Conservation (phyloP, 352 stramenopile genomes). For the Halophytophthora polymorphica region DNA sequence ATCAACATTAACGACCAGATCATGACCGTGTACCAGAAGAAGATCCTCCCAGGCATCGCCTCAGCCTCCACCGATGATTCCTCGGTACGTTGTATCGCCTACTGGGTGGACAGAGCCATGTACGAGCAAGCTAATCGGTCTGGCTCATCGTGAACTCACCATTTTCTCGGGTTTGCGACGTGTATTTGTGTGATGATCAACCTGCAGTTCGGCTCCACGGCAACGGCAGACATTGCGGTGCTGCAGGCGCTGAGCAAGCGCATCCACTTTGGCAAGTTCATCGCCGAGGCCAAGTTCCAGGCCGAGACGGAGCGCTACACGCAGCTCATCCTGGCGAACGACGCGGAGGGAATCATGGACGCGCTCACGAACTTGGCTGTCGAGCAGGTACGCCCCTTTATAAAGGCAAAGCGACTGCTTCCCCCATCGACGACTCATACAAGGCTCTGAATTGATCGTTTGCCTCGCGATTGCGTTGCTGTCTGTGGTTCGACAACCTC, state of each 20-base stretch:
- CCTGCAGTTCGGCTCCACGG: slow-evolving; percentile 72
- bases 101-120: no score
- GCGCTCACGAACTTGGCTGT: slow-evolving; percentile 93
- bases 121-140: no score
- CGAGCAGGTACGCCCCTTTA: slow-evolving; percentile 70
- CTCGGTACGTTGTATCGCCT: slow-evolving; percentile 29
- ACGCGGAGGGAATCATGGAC: slow-evolving; percentile 95
- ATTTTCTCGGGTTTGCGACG: no score
- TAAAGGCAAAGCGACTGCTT: no score
- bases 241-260: slow-evolving; percentile 95
- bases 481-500: slow-evolving; percentile 1
- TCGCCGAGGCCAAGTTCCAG: slow-evolving; percentile 97
- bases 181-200: background rate
- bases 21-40: slow-evolving; percentile 94
- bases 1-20: slow-evolving; percentile 99
- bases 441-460: no score
- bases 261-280: slow-evolving; percentile 99
- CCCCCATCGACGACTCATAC: no score
- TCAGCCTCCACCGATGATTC: slow-evolving; percentile 87
- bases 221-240: slow-evolving; percentile 89
- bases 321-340: slow-evolving; percentile 88
- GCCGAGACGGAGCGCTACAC: slow-evolving; percentile 90
- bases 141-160: background rate
- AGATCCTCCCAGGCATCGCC: slow-evolving; percentile 93
- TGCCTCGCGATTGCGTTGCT: background rate